A percentile compares a stretch with the other conserved stretches of the same genome.
Conservation (phyloP, 352 stramenopile genomes). For the Hyphochytrium catenoides region DNA sequence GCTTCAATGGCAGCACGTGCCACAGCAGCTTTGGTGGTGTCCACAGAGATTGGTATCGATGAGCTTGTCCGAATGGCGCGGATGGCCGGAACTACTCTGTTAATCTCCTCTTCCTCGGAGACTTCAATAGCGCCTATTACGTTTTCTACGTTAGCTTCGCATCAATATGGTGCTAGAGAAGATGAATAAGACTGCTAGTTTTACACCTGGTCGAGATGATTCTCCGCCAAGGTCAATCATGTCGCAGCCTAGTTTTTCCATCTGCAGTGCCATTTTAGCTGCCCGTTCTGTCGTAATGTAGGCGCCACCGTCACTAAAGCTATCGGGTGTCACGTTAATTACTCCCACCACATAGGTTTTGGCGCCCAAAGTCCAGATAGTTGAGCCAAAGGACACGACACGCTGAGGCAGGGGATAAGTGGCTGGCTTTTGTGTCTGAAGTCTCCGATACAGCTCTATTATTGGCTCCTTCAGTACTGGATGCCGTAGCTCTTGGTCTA, state of each 20-base stretch:
- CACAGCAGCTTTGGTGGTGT: conserved; percentile 80
- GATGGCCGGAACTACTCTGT: conserved; percentile 85
- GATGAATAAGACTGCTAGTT: no score
- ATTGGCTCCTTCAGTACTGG: conserved; percentile 45
- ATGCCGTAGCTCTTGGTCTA: conserved; percentile 26
- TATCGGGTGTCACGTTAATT: conserved; percentile 96
- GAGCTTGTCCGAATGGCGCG: conserved; percentile 40
- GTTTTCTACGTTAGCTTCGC: no score
- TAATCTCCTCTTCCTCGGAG: no score
- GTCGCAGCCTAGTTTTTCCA: conserved; percentile 65
- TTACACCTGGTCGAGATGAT: conserved; percentile 92
- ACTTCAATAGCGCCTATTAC: no score
- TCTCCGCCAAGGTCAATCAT: conserved; percentile 97
- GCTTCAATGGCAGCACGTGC: conserved; percentile 58
- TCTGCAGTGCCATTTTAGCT: conserved; percentile 52
- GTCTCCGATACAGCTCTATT: conserved; percentile 23
- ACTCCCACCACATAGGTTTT: conserved; percentile 90
- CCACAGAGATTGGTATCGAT: conserved; percentile 77
- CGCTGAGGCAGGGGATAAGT: conserved; percentile 4
- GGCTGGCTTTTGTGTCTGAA: conserved; percentile 8
- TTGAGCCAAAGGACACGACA: conserved; percentile 20
- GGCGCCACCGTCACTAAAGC: conserved; percentile 79
- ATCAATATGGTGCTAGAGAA: no score
- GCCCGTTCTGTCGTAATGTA: conserved; percentile 22
- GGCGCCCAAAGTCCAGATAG: conserved; percentile 12